Percentiles rank a stretch among this genome's conserved stretches.
phyloP scores from a whole-genome alignment of 129 eudicot species.

The Scalesia atractyloides region DNA sequence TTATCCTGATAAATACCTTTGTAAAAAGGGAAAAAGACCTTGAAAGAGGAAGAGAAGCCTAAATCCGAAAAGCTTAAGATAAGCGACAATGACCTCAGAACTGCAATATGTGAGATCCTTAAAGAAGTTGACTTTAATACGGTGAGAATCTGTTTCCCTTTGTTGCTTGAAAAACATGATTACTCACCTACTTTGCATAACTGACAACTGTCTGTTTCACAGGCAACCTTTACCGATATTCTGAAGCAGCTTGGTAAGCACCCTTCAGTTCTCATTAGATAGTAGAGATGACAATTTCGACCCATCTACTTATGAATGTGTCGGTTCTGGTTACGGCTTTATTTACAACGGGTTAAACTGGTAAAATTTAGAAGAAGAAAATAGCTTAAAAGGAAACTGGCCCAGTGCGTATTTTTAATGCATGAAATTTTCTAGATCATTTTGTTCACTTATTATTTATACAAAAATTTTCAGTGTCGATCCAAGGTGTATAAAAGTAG shows the following conservation, averaged over 20 bases:
- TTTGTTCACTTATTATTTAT: not conserved
- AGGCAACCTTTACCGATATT: conserved; percentile 99
- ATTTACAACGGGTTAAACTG: too few relatives aligned
- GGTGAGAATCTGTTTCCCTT: conserved; percentile 44
- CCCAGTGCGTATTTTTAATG: not conserved
- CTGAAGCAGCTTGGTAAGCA: conserved; percentile 80
- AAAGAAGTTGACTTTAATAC: conserved; percentile 96
- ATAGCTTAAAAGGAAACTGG: not conserved
- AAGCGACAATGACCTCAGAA: conserved; percentile 72
- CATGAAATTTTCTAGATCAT: not conserved
- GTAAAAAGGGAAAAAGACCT: conserved; percentile 62
- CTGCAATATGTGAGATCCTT: conserved; percentile 77
- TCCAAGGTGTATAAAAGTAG: not conserved
- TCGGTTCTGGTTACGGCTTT: too few relatives aligned
- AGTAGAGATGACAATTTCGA: not conserved
- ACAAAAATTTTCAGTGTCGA: not conserved
- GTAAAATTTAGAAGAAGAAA: not conserved
- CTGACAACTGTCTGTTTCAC: too few relatives aligned
- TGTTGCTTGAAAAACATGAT: not conserved
- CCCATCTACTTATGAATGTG: not conserved
- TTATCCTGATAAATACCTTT: not conserved
- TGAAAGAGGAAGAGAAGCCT: conserved; percentile 60
- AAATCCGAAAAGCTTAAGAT: conserved; percentile 59
- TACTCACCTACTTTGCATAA: too few relatives aligned
- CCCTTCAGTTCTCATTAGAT: not conserved